A percentile compares a stretch with the other conserved stretches of the same genome.
phyloP scores from a whole-genome alignment of 164 flowering plant species.

The Buxus sempervirens region DNA sequence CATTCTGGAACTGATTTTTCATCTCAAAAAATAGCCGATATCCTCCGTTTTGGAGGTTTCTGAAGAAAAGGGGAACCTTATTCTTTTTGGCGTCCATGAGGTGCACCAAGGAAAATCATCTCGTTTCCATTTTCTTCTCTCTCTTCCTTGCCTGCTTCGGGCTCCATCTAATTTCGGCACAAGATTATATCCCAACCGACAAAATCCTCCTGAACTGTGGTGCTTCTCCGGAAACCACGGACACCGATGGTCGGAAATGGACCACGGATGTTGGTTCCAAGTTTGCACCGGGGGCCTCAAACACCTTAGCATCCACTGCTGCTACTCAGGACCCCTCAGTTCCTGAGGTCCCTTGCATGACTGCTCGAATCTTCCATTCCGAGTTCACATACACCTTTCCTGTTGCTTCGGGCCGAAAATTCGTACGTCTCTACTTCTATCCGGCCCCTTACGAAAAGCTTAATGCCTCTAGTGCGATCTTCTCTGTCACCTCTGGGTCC shows the following conservation, averaged over 20 bases:
- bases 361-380: slow-evolving; percentile 62
- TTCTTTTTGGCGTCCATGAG: background rate
- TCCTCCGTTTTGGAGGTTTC: background rate
- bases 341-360: slow-evolving; percentile 66
- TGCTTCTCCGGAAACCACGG: slow-evolving; percentile 32
- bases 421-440: slow-evolving; percentile 68
- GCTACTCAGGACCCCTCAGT: slow-evolving; percentile 60
- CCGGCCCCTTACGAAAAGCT: slow-evolving; percentile 45
- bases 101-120: slow-evolving; percentile 3
- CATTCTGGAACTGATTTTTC: too few species aligned
- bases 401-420: slow-evolving; percentile 66
- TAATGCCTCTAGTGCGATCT: slow-evolving; percentile 46
- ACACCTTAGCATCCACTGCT: slow-evolving; percentile 40
- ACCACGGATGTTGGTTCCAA: slow-evolving; percentile 60
- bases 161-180: background rate
- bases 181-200: slow-evolving; percentile 51
- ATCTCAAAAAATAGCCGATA: too few species aligned
- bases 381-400: slow-evolving; percentile 69
- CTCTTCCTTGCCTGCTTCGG: background rate
- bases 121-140: slow-evolving; percentile 4
- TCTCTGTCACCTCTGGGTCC: slow-evolving; percentile 47
- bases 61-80: too few species aligned
- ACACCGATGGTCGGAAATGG: slow-evolving; percentile 61
- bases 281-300: slow-evolving; percentile 28
- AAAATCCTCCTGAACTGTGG: slow-evolving; percentile 64